Evolutionary conservation across 306 rosid genomes (phyloP).

Genomic region (Pyrus pyrifolia): DNA sequence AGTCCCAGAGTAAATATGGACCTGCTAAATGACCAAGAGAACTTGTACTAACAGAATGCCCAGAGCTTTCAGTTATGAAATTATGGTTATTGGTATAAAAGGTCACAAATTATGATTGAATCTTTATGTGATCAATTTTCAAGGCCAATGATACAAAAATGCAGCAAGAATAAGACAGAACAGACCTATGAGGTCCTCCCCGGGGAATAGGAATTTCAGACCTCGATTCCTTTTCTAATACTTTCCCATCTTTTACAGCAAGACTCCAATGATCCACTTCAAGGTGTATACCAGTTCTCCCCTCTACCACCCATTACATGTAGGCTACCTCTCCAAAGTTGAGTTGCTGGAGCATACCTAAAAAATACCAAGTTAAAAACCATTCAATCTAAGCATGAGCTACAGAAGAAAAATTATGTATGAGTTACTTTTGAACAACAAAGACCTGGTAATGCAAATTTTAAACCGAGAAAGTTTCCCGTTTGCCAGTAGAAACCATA

Average conservation of each 20-base stretch:
- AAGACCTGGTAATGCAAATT: too few relatives aligned
- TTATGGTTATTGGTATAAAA: not conserved
- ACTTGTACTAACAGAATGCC: too few relatives aligned
- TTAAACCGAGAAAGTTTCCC: too few relatives aligned
- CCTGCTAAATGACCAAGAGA: too few relatives aligned
- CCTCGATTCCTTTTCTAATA: constrained; percentile 65
- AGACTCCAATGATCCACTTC: constrained; percentile 88
- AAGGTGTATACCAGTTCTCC: constrained; percentile 52
- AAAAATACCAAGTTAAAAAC: too few relatives aligned
- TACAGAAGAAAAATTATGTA: too few relatives aligned
- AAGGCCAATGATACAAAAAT: not conserved
- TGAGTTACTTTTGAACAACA: too few relatives aligned
- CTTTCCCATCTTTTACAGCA: constrained; percentile 73
- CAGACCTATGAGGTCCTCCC: constrained; percentile 93
- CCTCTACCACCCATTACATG: constrained; percentile 97
- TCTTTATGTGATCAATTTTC: not conserved
- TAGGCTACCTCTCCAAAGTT: constrained; percentile 65
- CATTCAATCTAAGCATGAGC: too few relatives aligned
- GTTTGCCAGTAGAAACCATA: too few relatives aligned
- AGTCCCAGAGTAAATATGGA: too few relatives aligned
- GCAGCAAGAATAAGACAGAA: not conserved
- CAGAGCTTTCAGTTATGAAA: too few relatives aligned
- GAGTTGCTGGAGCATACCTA: too few relatives aligned
- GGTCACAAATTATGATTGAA: not conserved
- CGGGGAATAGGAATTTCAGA: constrained; percentile 75